Evolutionary conservation across 306 rosid species (phyloP).

Genomic region (Glycyrrhiza uralensis): DNA sequence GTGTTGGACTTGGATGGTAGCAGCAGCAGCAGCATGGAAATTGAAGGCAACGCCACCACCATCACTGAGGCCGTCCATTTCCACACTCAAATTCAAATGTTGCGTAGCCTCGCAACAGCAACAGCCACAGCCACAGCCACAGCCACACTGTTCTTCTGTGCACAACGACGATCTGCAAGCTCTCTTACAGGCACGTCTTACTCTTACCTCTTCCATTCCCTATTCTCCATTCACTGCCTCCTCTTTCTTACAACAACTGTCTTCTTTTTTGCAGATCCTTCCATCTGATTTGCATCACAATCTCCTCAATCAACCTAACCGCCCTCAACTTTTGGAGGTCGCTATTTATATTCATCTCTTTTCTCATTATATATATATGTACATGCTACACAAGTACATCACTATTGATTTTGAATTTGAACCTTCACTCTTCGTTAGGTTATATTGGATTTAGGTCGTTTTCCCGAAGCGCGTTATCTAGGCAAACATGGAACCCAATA

Average conservation of each 20-base stretch:
- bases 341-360: background rate
- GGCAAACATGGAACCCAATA: constrained; percentile 44
- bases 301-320: constrained; percentile 47
- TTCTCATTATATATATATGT: background rate
- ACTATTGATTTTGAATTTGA: background rate
- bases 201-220: background rate
- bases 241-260: background rate
- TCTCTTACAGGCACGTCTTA: constrained; percentile 39
- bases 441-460: constrained; percentile 64
- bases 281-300: constrained; percentile 56
- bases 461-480: constrained; percentile 65
- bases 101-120: background rate
- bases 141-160: background rate
- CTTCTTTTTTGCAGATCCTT: constrained; percentile 43
- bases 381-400: too few relatives aligned
- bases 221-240: background rate
- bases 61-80: background rate
- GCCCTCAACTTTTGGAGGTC: constrained; percentile 56
- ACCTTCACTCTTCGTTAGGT: constrained; percentile 33
- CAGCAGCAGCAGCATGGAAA: background rate
- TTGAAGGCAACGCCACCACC: background rate
- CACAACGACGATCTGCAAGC: constrained; percentile 46
- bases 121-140: background rate
- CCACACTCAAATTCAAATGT: background rate
- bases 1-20: background rate